Evolutionary conservation across 2,329 filamentous ascomycete species (phyloP).

Genomic region (Chaetomiaceae sp.): DNA sequence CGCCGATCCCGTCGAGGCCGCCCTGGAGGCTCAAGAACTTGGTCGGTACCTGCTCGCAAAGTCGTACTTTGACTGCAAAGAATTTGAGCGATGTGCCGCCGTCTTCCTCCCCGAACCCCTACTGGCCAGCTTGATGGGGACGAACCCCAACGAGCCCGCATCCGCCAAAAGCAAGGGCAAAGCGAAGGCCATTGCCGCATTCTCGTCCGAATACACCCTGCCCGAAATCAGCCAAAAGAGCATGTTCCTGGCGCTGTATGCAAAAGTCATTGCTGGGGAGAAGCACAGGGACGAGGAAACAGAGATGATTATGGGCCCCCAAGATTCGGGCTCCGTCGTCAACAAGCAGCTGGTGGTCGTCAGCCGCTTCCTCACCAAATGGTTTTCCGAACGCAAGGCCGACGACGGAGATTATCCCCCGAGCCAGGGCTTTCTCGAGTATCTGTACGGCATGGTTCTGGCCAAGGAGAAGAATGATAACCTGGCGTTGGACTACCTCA

Average conservation of each 20-base stretch:
- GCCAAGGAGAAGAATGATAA: slow-evolving; percentile 87
- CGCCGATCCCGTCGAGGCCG: slow-evolving; percentile 65
- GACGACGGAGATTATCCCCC: slow-evolving; percentile 56
- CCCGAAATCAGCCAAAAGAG: slow-evolving; percentile 80
- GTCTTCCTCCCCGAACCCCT: slow-evolving; percentile 81
- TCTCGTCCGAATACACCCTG: slow-evolving; percentile 32
- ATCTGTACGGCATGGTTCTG: slow-evolving; percentile 84
- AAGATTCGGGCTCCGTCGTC: slow-evolving; percentile 75
- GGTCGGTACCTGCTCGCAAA: slow-evolving; percentile 87
- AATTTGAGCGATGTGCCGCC: slow-evolving; percentile 88
- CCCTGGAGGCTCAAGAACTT: slow-evolving; percentile 72
- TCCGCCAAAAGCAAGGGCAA: slow-evolving; percentile 45
- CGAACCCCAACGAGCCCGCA: slow-evolving; percentile 35
- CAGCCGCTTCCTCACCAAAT: slow-evolving; percentile 70
- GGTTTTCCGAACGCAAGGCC: slow-evolving; percentile 65
- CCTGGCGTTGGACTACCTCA: slow-evolving; percentile 78
- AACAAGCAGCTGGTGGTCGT: slow-evolving; percentile 83
- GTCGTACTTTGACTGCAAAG: slow-evolving; percentile 89
- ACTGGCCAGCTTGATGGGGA: slow-evolving; percentile 59
- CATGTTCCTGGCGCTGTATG: slow-evolving; percentile 85
- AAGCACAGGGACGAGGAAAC: slow-evolving; percentile 95
- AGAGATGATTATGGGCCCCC: slow-evolving; percentile 93
- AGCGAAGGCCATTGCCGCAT: slow-evolving; percentile 12
- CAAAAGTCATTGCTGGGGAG: slow-evolving; percentile 88
- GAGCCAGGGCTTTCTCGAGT: slow-evolving; percentile 91